These are phyloP conservation scores for Desmodesmus armatus DNA, from an alignment of 139 green algal genomes.

Conservation along the genomic window DNA sequence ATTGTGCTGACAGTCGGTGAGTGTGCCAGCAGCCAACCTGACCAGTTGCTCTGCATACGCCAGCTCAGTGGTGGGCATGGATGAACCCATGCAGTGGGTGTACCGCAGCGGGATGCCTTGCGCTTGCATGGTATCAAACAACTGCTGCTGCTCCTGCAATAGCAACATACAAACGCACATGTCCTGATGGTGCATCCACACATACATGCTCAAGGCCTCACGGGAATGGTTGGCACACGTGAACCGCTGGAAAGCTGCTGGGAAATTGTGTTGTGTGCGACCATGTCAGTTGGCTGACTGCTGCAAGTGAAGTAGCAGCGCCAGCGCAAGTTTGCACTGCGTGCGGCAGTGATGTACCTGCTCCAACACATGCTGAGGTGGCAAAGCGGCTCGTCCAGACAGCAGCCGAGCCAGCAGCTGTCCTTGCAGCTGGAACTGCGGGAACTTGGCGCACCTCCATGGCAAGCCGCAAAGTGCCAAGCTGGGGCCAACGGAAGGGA, in stretches of 20 bases:
- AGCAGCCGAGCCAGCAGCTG: constrained; percentile 31
- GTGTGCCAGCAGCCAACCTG: background rate
- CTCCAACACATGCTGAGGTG: background rate
- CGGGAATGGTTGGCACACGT: background rate
- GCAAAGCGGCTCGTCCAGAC: constrained; percentile 18
- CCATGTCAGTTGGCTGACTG: too few relatives aligned
- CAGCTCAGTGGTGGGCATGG: constrained; percentile 32
- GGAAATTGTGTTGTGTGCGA: too few relatives aligned
- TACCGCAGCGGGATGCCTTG: constrained; percentile 30
- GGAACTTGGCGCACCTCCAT: constrained; percentile 70
- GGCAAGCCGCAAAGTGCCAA: constrained; percentile 78
- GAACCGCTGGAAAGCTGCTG: background rate
- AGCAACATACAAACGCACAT: background rate
- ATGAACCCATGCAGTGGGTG: constrained; percentile 33
- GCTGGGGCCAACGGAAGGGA: constrained; percentile 49
- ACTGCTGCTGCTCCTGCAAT: constrained; percentile 1
- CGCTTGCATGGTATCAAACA: background rate
- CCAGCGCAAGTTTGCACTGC: background rate
- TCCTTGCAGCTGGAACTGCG: constrained; percentile 70
- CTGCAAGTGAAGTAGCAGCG: background rate
- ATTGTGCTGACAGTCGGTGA: background rate
- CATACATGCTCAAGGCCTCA: background rate
- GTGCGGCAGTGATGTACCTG: background rate
- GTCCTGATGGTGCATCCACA: background rate
- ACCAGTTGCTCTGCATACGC: background rate